Conservation (phyloP, 306 rosid genomes). For the Prunus mongolica region DNA sequence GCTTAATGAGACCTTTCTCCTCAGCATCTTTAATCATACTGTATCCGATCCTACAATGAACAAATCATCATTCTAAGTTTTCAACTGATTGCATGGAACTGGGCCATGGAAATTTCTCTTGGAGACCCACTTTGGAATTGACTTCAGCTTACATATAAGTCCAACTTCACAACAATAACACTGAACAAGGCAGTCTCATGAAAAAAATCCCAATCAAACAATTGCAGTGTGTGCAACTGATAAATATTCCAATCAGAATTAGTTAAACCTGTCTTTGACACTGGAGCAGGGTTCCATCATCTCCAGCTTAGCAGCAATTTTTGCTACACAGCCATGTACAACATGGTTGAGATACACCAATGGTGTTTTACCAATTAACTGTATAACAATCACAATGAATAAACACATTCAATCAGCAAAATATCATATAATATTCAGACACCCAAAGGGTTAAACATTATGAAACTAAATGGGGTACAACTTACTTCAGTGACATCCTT, state of each 20-base stretch:
- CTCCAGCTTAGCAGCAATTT: slow-evolving; percentile 87
- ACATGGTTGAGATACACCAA: slow-evolving; percentile 81
- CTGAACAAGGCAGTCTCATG: background rate
- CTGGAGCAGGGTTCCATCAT: slow-evolving; percentile 98
- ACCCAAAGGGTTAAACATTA: background rate
- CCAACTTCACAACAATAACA: slow-evolving; percentile 2
- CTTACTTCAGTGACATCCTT: slow-evolving; percentile 85
- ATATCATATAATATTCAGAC: background rate
- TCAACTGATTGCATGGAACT: background rate
- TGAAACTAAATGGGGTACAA: slow-evolving; percentile 1
- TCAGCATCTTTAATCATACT: slow-evolving; percentile 85
- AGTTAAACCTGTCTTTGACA: slow-evolving; percentile 75
- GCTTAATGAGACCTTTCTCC: slow-evolving; percentile 56
- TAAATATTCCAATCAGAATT: slow-evolving; percentile 9
- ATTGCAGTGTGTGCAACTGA: slow-evolving; percentile 1
- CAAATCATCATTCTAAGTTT: slow-evolving; percentile 6
- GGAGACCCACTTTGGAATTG: background rate
- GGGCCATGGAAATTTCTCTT: background rate
- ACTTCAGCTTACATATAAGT: background rate
- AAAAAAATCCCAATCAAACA: background rate
- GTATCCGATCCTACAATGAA: slow-evolving; percentile 63
- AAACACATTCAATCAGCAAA: slow-evolving; percentile 2
- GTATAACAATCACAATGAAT: slow-evolving; percentile 13
- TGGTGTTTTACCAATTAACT: slow-evolving; percentile 83
- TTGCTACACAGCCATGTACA: slow-evolving; percentile 68